Evolutionary conservation across 768 basidiomycete species (phyloP).

Genomic region (Auriscalpium orientale): DNA sequence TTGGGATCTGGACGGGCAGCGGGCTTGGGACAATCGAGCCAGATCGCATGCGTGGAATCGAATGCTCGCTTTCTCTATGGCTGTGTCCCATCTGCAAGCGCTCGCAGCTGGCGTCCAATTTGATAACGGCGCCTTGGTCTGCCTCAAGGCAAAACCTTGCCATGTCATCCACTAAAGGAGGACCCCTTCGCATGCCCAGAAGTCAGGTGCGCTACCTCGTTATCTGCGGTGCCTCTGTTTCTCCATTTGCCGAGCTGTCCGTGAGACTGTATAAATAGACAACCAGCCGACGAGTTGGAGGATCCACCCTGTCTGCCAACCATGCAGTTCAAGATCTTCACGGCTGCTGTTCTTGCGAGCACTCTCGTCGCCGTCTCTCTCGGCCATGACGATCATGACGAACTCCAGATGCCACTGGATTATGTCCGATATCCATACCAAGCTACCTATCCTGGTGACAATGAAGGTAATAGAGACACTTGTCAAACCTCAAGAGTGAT

Average conservation of each 20-base stretch:
- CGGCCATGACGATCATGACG: conserved; percentile 32
- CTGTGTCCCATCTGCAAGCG: too few species aligned
- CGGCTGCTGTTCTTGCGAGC: neutral
- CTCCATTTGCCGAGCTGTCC: neutral
- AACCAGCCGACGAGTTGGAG: neutral
- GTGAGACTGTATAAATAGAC: neutral
- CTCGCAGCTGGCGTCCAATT: neutral
- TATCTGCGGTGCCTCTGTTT: neutral
- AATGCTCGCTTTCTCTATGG: too few species aligned
- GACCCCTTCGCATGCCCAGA: neutral
- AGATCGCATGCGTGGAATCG: too few species aligned
- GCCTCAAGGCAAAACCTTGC: conserved; percentile 5
- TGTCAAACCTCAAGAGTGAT: neutral
- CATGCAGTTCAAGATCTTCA: neutral
- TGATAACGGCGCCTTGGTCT: neutral
- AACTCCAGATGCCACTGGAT: conserved; percentile 54
- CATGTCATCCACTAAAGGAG: neutral
- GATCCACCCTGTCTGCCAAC: neutral
- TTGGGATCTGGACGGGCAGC: too few species aligned
- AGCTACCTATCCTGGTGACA: conserved; percentile 45
- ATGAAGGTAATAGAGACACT: conserved; percentile 39
- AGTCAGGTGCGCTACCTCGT: neutral
- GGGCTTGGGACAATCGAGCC: too few species aligned
- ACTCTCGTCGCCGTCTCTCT: conserved; percentile 9
- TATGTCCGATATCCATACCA: conserved; percentile 63